Evolutionary conservation across 441 rosid genomes (phyloP).

Genomic region (Mallotus repandus): DNA sequence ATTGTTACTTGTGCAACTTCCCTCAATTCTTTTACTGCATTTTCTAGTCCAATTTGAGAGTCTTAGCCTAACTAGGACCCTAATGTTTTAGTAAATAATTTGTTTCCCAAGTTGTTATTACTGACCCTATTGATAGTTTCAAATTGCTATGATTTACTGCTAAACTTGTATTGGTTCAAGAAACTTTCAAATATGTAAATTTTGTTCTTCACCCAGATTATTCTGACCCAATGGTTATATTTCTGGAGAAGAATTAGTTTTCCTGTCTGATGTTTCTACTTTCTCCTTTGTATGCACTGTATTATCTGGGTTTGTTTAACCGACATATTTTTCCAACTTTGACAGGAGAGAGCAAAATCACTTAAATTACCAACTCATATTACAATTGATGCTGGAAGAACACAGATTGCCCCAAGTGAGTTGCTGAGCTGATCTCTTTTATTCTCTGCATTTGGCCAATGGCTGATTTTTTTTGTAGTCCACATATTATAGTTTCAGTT

Average conservation of each 20-base stretch:
- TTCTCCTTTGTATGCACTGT: background rate
- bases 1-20: too few species aligned
- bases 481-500: background rate
- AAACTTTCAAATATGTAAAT: too few species aligned
- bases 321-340: constrained; percentile 23
- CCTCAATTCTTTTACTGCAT: too few species aligned
- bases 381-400: constrained; percentile 97
- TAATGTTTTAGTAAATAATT: background rate
- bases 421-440: constrained; percentile 23
- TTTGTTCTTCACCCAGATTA: too few species aligned
- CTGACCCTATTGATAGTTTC: too few species aligned
- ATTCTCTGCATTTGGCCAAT: background rate
- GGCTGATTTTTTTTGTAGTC: background rate
- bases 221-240: too few species aligned
- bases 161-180: too few species aligned
- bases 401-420: constrained; percentile 98
- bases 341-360: constrained; percentile 82
- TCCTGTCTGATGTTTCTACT: background rate
- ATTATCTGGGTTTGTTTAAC: constrained; percentile 1
- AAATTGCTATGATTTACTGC: too few species aligned
- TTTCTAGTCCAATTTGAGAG: background rate
- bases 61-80: background rate
- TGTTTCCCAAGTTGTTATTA: background rate
- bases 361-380: constrained; percentile 86
- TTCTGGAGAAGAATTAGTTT: background rate